Conservation (phyloP, 2,329 filamentous ascomycete genomes). For the Cryphonectria naterciae region DNA sequence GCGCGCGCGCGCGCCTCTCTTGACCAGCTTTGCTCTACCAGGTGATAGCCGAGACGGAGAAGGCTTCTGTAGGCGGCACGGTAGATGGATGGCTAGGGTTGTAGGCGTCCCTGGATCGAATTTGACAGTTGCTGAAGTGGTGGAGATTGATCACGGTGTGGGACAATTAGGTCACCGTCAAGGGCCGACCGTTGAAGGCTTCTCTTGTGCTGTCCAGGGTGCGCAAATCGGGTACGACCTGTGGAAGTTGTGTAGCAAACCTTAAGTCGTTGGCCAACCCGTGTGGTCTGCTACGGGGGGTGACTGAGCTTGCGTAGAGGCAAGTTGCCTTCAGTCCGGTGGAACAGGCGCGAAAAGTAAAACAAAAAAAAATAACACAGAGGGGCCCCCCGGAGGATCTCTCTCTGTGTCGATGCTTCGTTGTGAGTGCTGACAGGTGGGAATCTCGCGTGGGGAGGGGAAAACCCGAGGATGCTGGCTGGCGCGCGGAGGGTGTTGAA, state of each 20-base stretch:
- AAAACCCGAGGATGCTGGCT: background rate
- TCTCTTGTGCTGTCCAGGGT: background rate
- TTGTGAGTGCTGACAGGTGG: background rate
- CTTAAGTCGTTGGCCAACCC: background rate
- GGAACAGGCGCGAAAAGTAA: background rate
- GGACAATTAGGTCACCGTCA: background rate
- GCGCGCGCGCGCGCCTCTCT: too few species aligned
- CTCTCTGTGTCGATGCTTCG: background rate
- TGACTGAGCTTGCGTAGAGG: background rate
- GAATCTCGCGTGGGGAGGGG: background rate
- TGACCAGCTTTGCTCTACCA: background rate
- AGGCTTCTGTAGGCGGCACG: background rate
- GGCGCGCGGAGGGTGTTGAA: slow-evolving; percentile 12
- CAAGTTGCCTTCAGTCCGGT: background rate
- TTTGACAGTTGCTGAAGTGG: background rate
- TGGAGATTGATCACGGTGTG: background rate
- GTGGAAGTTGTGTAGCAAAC: background rate
- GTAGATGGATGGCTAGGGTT: too few species aligned
- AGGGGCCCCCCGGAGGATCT: background rate
- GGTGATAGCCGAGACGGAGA: background rate
- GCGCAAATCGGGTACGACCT: background rate
- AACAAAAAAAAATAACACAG: background rate
- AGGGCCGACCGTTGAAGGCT: background rate
- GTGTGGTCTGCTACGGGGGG: background rate
- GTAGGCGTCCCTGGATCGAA: background rate